Evolutionary conservation across 352 stramenopile species (phyloP).

Genomic region (Phytophthora chlamydospora): DNA sequence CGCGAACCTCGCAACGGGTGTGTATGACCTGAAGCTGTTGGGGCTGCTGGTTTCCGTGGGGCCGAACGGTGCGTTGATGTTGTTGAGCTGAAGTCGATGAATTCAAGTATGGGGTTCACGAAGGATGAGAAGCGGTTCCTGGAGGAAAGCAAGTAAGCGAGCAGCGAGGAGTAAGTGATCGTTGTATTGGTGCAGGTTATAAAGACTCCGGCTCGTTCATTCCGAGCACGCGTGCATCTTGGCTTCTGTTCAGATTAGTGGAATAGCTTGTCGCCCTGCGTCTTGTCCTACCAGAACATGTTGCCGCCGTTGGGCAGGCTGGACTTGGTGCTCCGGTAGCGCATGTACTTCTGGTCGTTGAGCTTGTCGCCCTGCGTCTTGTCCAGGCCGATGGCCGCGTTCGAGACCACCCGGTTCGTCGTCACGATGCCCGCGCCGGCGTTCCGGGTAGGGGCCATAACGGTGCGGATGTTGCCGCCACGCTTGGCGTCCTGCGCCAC

Average conservation of each 20-base stretch:
- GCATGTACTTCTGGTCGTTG: constrained; percentile 74
- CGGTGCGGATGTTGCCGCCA: constrained; percentile 31
- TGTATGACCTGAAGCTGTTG: constrained; percentile 26
- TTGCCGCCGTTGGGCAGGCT: constrained; percentile 43
- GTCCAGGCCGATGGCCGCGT: constrained; percentile 47
- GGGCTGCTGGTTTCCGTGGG: neutral
- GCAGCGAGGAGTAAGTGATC: too few relatives aligned
- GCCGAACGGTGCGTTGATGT: constrained; percentile 22
- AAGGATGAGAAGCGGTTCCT: too few relatives aligned
- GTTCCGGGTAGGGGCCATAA: constrained; percentile 22
- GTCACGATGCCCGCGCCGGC: constrained; percentile 20
- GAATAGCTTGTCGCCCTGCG: too few relatives aligned
- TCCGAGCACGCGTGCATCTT: too few relatives aligned
- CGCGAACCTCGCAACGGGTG: constrained; percentile 19
- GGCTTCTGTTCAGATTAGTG: neutral
- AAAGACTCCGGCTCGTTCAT: neutral
- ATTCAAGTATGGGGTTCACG: constrained; percentile 36
- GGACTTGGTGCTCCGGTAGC: constrained; percentile 59
- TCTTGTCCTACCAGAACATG: constrained; percentile 65
- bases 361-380: constrained; percentile 74
- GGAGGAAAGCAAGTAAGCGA: too few relatives aligned
- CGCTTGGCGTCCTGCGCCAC: constrained; percentile 35
- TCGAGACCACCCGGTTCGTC: constrained; percentile 21
- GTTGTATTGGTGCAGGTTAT: constrained; percentile 7
- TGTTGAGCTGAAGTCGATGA: constrained; percentile 35